A percentile compares a stretch with the other conserved stretches of the same genome.
phyloP scores from a whole-genome alignment of 2,329 filamentous ascomycete genomes.

The Exophiala oligosperma region DNA sequence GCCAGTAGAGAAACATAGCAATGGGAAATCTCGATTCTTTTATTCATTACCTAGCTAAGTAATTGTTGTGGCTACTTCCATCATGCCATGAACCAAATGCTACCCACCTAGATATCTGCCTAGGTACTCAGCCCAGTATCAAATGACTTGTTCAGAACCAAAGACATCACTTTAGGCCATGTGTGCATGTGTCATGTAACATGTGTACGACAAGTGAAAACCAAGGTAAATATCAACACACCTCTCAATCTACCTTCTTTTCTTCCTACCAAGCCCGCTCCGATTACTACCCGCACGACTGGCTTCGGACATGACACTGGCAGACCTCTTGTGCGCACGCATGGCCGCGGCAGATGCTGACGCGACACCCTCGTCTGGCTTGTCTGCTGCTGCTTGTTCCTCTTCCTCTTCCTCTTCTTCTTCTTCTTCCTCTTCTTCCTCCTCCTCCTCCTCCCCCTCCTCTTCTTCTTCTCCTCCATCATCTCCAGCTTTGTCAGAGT shows the following conservation, averaged over 20 bases:
- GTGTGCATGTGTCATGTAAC: no score
- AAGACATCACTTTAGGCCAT: no score
- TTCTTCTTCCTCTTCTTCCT: slow-evolving; percentile 4
- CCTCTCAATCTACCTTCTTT: slow-evolving; percentile 7
- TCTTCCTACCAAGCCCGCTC: slow-evolving; percentile 28
- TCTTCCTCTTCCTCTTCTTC: slow-evolving; percentile 13
- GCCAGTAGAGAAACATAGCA: no score
- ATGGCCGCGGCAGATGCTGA: slow-evolving; percentile 9
- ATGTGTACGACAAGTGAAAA: no score
- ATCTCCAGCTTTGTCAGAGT: slow-evolving; percentile 31
- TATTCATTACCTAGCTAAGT: no score
- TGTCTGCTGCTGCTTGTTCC: slow-evolving; percentile 7
- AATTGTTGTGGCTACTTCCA: no score
- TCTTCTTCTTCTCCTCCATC: slow-evolving; percentile 15
- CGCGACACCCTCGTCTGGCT: neutral
- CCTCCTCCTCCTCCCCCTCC: slow-evolving; percentile 6
- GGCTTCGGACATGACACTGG: slow-evolving; percentile 71
- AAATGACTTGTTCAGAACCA: no score
- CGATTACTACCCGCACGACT: slow-evolving; percentile 45
- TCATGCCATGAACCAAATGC: no score
- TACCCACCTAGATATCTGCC: no score
- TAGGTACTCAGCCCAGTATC: no score
- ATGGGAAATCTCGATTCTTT: no score
- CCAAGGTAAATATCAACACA: neutral
- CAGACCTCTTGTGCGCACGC: slow-evolving; percentile 69